Conservation (phyloP, 108 stramenopile genomes). For the Skeletonema tropicum region DNA sequence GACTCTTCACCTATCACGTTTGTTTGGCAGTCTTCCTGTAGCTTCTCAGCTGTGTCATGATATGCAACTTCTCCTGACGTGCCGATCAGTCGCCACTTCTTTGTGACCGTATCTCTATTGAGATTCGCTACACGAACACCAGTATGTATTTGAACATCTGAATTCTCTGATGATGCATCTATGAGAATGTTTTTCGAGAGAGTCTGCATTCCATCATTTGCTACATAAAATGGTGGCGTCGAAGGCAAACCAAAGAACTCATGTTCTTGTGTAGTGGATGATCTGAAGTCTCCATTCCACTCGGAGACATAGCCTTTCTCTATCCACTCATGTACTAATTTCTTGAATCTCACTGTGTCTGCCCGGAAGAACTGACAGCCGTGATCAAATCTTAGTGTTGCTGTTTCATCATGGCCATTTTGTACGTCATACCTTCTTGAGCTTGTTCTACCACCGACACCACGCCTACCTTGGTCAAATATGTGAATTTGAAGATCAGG, state of each 20-base stretch:
- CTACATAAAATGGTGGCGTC: constrained; percentile 51
- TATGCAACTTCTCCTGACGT: constrained; percentile 55
- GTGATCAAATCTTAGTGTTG: constrained; percentile 56
- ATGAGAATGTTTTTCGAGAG: constrained; percentile 18
- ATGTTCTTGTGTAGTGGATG: neutral
- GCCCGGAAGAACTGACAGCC: constrained; percentile 77
- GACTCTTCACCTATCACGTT: constrained; percentile 6
- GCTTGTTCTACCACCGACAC: constrained; percentile 63
- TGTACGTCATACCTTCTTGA: constrained; percentile 24
- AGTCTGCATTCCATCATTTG: constrained; percentile 34
- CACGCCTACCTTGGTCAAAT: constrained; percentile 71
- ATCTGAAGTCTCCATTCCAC: constrained; percentile 61
- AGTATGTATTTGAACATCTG: constrained; percentile 6
- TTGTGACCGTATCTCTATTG: constrained; percentile 27
- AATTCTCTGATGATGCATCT: neutral
- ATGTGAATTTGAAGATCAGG: constrained; percentile 39
- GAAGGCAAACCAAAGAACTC: constrained; percentile 72
- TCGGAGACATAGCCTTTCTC: constrained; percentile 32
- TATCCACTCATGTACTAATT: constrained; percentile 42
- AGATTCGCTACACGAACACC: constrained; percentile 54
- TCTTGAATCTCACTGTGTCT: constrained; percentile 48
- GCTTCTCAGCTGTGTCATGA: constrained; percentile 62
- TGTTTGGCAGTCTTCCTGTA: neutral
- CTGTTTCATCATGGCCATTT: neutral
- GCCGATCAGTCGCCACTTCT: constrained; percentile 52